phyloP scores from a whole-genome alignment of 371 early-diverging fungal species.

The Basidiobolus meristosporus region DNA sequence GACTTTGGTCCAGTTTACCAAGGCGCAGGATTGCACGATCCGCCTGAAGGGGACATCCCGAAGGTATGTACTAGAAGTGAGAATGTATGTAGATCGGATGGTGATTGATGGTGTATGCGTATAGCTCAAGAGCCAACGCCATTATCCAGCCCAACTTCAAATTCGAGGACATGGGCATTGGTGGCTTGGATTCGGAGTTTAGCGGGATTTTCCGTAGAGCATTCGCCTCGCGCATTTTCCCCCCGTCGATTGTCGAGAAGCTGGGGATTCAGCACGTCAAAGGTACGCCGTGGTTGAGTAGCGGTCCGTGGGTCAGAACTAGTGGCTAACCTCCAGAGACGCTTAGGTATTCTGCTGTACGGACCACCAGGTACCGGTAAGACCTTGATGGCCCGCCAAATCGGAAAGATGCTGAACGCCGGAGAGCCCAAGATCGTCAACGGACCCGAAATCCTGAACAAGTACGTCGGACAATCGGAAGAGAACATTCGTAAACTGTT shows the following conservation, averaged over 20 bases:
- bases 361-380: constrained; percentile 99
- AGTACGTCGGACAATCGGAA: constrained; percentile 98
- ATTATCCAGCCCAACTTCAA: constrained; percentile 90
- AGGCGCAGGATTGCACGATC: constrained; percentile 9
- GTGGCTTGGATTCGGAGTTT: constrained; percentile 97
- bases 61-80: background rate
- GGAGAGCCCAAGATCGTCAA: constrained; percentile 95
- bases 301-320: background rate
- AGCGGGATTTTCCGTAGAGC: constrained; percentile 96
- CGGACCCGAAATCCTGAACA: constrained; percentile 97
- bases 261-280: constrained; percentile 95
- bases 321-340: background rate
- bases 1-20: constrained; percentile 44
- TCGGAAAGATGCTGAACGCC: constrained; percentile 96
- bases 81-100: constrained; percentile 1
- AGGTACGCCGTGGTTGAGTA: constrained; percentile 19
- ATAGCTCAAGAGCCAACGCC: constrained; percentile 29
- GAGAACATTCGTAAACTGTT: constrained; percentile 98
- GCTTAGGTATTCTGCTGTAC: constrained; percentile 44
- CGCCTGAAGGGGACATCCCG: background rate
- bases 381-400: constrained; percentile 98
- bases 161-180: constrained; percentile 98
- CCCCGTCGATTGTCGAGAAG: constrained; percentile 87
- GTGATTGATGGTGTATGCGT: background rate
- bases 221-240: constrained; percentile 98